Percentiles rank a stretch among this genome's conserved stretches.
phyloP scores from a whole-genome alignment of 495 filamentous ascomycete species.

The Parmelia sp. region DNA sequence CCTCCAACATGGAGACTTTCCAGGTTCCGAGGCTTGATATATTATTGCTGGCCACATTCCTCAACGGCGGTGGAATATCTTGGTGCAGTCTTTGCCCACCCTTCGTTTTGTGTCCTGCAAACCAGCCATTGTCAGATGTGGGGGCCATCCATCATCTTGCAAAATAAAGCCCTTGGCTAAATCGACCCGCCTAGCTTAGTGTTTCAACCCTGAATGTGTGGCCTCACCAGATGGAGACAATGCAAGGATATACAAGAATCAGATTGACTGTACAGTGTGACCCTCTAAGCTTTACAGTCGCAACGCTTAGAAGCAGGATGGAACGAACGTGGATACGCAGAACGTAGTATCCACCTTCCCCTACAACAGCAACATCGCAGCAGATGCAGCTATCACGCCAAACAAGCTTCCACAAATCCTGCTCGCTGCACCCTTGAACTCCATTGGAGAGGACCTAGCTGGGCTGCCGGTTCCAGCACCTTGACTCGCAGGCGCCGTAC shows the following conservation, averaged over 20 bases:
- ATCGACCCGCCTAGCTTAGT: not conserved
- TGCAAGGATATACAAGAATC: not conserved
- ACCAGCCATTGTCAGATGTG: no score
- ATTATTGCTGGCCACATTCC: no score
- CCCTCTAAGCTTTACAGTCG: not conserved
- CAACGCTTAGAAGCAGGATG: not conserved
- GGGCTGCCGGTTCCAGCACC: conserved; percentile 2
- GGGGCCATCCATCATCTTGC: no score
- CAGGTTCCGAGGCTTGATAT: no score
- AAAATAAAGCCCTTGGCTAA: no score
- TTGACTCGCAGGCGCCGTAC: conserved; percentile 4
- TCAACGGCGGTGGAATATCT: no score
- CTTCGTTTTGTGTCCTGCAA: no score
- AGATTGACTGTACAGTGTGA: not conserved
- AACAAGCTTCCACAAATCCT: conserved; percentile 14
- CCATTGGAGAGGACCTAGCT: not conserved
- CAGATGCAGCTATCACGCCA: conserved; percentile 9
- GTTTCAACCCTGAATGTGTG: not conserved
- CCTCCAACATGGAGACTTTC: no score
- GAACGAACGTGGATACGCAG: not conserved
- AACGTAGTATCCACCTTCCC: not conserved
- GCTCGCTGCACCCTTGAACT: conserved; percentile 20
- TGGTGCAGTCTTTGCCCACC: no score
- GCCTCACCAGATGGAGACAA: no score
- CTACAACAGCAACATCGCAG: not conserved